Evolutionary conservation across 1,139 yeast species (phyloP).

Genomic region (Sugiyamaella sp.): DNA sequence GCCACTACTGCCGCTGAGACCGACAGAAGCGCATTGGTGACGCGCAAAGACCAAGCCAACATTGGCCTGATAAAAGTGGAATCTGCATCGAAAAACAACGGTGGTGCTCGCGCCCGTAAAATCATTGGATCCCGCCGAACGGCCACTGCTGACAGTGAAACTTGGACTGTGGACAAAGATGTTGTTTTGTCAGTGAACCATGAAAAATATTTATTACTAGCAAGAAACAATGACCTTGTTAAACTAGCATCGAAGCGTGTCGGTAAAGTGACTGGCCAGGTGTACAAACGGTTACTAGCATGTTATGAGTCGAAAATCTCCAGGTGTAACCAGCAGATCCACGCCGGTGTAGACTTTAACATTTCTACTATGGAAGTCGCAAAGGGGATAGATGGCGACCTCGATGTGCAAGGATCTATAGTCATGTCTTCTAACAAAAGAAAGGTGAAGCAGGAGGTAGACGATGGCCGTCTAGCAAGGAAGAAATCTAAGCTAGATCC

Average conservation of each 20-base stretch:
- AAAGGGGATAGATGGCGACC: constrained; percentile 34
- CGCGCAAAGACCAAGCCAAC: constrained; percentile 34
- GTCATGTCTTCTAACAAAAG: constrained; percentile 21
- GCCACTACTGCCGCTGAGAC: constrained; percentile 60
- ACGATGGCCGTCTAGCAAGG: constrained; percentile 17
- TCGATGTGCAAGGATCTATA: constrained; percentile 37
- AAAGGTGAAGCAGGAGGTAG: constrained; percentile 21
- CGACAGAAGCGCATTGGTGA: constrained; percentile 43
- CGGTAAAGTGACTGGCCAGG: constrained; percentile 67
- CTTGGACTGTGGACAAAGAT: constrained; percentile 34
- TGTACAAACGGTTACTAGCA: constrained; percentile 63
- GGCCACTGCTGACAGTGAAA: constrained; percentile 10
- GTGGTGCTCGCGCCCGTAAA: constrained; percentile 2
- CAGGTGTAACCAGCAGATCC: constrained; percentile 36
- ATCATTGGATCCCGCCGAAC: constrained; percentile 5
- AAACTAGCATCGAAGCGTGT: constrained; percentile 67
- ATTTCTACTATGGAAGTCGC: constrained; percentile 42
- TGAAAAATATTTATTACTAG: constrained; percentile 65
- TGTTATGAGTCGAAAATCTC: constrained; percentile 52
- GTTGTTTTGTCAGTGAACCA: constrained; percentile 66
- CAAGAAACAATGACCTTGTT: constrained; percentile 65
- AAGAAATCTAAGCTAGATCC: constrained; percentile 31
- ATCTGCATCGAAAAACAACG: constrained; percentile 6
- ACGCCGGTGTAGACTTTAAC: constrained; percentile 36
- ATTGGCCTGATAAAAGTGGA: constrained; percentile 30